phyloP scores from a whole-genome alignment of 371 early-diverging fungal species.

The Mucor mucedo region DNA sequence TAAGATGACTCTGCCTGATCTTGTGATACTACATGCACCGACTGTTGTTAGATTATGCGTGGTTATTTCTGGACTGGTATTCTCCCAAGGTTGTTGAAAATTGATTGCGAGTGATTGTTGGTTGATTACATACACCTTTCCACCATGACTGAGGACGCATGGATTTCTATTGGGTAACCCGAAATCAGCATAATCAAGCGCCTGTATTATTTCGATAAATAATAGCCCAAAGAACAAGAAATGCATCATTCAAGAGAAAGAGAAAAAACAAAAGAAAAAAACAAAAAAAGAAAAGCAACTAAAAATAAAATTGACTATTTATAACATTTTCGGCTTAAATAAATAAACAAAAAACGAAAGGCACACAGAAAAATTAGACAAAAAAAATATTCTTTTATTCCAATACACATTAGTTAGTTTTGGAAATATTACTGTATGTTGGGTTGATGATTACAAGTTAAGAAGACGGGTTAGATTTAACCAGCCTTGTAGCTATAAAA shows the following conservation, averaged over 20 bases:
- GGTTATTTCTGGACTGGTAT: not conserved
- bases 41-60: constrained; percentile 2
- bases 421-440: not conserved
- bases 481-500: constrained; percentile 49
- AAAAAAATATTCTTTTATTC: not conserved
- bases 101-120: constrained; percentile 5
- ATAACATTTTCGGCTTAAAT: constrained; percentile 1
- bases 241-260: not conserved
- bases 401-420: not conserved
- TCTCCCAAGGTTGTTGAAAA: constrained; percentile 3
- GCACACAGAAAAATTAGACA: constrained; percentile 12
- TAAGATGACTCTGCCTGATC: constrained; percentile 15
- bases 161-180: constrained; percentile 16
- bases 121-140: constrained; percentile 7
- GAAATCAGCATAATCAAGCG: constrained; percentile 14
- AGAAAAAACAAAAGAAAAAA: not conserved
- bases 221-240: constrained; percentile 1
- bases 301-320: constrained; percentile 5
- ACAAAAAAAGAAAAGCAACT: not conserved
- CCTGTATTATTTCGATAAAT: constrained; percentile 2
- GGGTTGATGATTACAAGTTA: not conserved
- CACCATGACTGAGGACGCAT: constrained; percentile 1
- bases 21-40: constrained; percentile 11
- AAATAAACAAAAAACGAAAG: not conserved
- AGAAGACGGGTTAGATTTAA: constrained; percentile 25